These are phyloP conservation scores for Colletotrichum liriopes DNA, from an alignment of 2,329 filamentous ascomycete species.

Conservation along the genomic window DNA sequence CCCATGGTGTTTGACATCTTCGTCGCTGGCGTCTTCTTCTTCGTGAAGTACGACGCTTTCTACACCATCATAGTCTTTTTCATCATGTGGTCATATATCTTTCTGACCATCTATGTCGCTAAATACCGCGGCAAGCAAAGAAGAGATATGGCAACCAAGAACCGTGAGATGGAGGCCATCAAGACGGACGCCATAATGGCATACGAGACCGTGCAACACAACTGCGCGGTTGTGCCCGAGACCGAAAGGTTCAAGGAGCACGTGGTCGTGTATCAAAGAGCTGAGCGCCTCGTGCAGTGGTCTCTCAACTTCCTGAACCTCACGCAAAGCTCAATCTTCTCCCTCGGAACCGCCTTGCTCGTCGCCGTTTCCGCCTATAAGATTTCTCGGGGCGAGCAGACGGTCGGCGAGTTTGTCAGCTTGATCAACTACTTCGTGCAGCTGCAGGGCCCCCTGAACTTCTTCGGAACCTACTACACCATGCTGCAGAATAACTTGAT, in stretches of 20 bases:
- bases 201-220: constrained; percentile 75
- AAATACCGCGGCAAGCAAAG: constrained; percentile 61
- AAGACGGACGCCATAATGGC: constrained; percentile 64
- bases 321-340: constrained; percentile 75
- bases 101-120: constrained; percentile 66
- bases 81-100: constrained; percentile 66
- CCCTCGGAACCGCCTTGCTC: constrained; percentile 71
- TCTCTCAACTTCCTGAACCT: constrained; percentile 74
- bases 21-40: constrained; percentile 64
- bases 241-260: constrained; percentile 71
- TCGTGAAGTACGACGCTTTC: constrained; percentile 62
- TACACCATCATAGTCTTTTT: constrained; percentile 65
- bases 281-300: constrained; percentile 70
- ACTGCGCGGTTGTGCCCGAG: constrained; percentile 73
- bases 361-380: constrained; percentile 75
- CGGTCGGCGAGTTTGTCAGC: constrained; percentile 70
- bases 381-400: constrained; percentile 68
- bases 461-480: constrained; percentile 68
- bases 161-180: constrained; percentile 61
- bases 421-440: constrained; percentile 74
- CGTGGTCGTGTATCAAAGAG: constrained; percentile 70
- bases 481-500: constrained; percentile 64
- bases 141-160: constrained; percentile 60
- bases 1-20: constrained; percentile 67
- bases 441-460: constrained; percentile 73